Conservation (phyloP, 2,329 filamentous ascomycete genomes). For the Epichloe gansuensis region DNA sequence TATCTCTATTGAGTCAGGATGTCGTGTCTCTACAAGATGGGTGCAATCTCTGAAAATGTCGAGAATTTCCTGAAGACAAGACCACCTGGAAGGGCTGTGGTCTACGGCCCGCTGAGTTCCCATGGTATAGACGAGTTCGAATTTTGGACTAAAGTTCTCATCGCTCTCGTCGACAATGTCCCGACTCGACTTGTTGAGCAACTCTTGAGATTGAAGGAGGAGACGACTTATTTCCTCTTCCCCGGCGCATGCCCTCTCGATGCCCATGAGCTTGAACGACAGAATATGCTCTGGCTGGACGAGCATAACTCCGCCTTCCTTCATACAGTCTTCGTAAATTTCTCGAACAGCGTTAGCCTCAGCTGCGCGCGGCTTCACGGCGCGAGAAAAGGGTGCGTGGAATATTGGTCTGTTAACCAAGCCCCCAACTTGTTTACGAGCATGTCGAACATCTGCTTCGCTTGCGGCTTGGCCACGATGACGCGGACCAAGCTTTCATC, state of each 20-base stretch:
- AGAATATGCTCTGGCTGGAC: conserved; percentile 52
- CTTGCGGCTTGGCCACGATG: conserved; percentile 48
- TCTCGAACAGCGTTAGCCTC: conserved; percentile 24
- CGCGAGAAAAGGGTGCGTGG: conserved; percentile 47
- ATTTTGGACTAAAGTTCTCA: conserved; percentile 47
- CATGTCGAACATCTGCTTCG: conserved; percentile 35
- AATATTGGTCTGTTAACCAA: conserved; percentile 41
- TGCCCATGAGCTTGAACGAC: conserved; percentile 49
- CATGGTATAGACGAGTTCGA: conserved; percentile 52
- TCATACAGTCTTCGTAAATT: conserved; percentile 34
- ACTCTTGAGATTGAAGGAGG: conserved; percentile 30
- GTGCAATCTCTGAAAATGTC: conserved; percentile 23
- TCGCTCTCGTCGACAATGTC: conserved; percentile 57
- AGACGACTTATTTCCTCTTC: conserved; percentile 13
- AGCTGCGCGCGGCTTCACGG: conserved; percentile 20
- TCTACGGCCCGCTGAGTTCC: conserved; percentile 39
- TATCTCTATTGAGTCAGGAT: conserved; percentile 17
- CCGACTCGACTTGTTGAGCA: conserved; percentile 27
- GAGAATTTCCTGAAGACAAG: conserved; percentile 1
- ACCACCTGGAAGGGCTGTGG: conserved; percentile 19
- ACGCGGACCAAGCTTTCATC: conserved; percentile 42
- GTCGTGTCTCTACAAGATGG: conserved; percentile 21
- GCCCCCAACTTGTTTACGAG: conserved; percentile 30
- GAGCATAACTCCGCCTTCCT: conserved; percentile 41
- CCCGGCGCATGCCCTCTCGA: conserved; percentile 33